phyloP scores from a whole-genome alignment of 1,284 basidiomycete species.

The Tilletia horrida region DNA sequence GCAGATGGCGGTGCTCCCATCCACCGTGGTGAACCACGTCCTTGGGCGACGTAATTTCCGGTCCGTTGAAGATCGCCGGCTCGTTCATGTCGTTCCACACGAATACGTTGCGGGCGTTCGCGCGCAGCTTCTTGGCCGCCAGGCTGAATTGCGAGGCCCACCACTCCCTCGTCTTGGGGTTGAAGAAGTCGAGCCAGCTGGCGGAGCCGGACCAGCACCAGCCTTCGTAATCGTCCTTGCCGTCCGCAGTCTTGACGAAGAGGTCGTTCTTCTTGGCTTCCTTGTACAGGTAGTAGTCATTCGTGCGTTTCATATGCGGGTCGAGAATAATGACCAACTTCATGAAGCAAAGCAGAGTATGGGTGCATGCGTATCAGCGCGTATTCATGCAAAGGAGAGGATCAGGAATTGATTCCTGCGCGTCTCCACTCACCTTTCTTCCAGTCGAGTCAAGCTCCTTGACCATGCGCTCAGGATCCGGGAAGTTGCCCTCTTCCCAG shows the following conservation, averaged over 20 bases:
- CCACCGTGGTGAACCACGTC: conserved; percentile 86
- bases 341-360: background rate
- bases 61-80: conserved; percentile 96
- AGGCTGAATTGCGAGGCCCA: conserved; percentile 61
- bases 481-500: conserved; percentile 89
- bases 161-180: conserved; percentile 83
- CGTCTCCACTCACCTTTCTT: conserved; percentile 67
- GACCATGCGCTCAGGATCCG: conserved; percentile 88
- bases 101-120: conserved; percentile 63
- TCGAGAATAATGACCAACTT: conserved; percentile 97
- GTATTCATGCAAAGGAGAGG: background rate
- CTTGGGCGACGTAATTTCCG: conserved; percentile 94
- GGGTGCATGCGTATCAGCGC: background rate
- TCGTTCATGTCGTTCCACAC: conserved; percentile 99
- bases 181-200: conserved; percentile 96
- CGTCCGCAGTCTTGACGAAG: conserved; percentile 76
- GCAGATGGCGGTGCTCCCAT: conserved; percentile 96
- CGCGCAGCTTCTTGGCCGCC: conserved; percentile 37
- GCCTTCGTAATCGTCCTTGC: conserved; percentile 79
- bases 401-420: background rate
- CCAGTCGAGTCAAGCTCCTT: conserved; percentile 78
- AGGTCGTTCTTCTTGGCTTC: conserved; percentile 75
- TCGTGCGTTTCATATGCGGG: conserved; percentile 84
- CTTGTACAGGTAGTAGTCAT: conserved; percentile 78
- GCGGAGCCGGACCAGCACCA: conserved; percentile 98